Evolutionary conservation across 2,329 filamentous ascomycete genomes (phyloP), one percentile per base, ranked within the genome.

Genomic region (Cladosporium sp.): DNA sequence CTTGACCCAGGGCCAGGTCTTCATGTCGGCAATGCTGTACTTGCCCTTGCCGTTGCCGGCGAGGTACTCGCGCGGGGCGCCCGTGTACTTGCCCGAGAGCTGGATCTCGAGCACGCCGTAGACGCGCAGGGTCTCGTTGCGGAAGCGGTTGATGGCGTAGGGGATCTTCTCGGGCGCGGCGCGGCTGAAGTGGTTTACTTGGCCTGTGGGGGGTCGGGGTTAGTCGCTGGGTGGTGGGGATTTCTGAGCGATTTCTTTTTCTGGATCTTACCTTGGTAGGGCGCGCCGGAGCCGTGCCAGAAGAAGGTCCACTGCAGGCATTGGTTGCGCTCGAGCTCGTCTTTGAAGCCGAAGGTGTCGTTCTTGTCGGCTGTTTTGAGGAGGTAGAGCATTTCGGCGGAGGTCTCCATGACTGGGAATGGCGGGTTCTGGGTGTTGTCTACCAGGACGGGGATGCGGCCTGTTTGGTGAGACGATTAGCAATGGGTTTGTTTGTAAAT

Each of bases 31-130:
- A 18, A 79, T 68, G 14, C 69, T 72, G 63, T 80, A 81, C 60
- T 76, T 79, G n/a, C 78, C 78, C 57, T 74, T 74, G 1, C 75
- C 76, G 9, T 73, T 72, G 1, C 77, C 78, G 16, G 76, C 77
- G 2, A 80, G 67, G 55, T 79, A 81, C 7, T 81, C 76, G 10
- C 74, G 65, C 10, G 72, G 69, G 54, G 74, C 65, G 11, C 72
- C 75, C 2, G 70, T 74, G 61, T 75, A 79, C 58, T 77, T 78
- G 11, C 78, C 78, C 0, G 70, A 74, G 1, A 80, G 67, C 9
- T 72, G 76, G 53, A 79, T 76, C 54, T 80, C 77, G n/a, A 80
- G 69, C n/a, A 81, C 78, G 46, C 75, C 76, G 58, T 70, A 79
- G 9, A 79, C 73, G 4, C 77, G 72, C 2, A 77, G 66, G 2